phyloP scores from a whole-genome alignment of 2,329 filamentous ascomycete genomes.

The Incumbomyces lentus region DNA sequence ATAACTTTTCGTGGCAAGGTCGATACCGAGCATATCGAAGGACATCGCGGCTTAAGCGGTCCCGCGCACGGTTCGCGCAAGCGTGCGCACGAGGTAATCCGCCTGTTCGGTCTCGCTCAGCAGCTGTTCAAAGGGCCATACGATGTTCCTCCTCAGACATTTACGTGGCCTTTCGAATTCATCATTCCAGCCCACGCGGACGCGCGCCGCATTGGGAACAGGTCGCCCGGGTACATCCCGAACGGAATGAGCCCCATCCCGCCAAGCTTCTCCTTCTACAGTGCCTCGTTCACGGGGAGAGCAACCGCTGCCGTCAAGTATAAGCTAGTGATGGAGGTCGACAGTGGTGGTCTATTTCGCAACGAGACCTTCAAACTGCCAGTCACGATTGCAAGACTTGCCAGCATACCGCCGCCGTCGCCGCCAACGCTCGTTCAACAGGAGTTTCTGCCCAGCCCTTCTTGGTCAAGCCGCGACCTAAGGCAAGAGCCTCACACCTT shows the following conservation, averaged over 20 bases:
- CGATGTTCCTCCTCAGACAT: constrained; percentile 1
- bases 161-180: constrained; percentile 4
- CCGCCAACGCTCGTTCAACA: neutral
- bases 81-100: neutral
- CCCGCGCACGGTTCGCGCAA: neutral
- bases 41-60: neutral
- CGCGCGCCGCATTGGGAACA: neutral
- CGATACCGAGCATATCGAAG: neutral
- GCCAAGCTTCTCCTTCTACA: neutral
- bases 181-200: constrained; percentile 1
- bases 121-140: constrained; percentile 2
- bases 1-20: constrained; percentile 6
- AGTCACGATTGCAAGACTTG: neutral
- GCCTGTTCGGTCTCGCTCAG: constrained; percentile 1
- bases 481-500: neutral
- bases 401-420: neutral
- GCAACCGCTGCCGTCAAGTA: constrained; percentile 4
- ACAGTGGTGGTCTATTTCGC: neutral
- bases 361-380: constrained; percentile 2
- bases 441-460: neutral
- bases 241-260: neutral
- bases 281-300: neutral
- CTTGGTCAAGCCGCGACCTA: neutral
- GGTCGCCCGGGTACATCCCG: neutral
- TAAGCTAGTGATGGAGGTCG: neutral